Conservation (phyloP, 345 rosid genomes). For the Salix brachista region DNA sequence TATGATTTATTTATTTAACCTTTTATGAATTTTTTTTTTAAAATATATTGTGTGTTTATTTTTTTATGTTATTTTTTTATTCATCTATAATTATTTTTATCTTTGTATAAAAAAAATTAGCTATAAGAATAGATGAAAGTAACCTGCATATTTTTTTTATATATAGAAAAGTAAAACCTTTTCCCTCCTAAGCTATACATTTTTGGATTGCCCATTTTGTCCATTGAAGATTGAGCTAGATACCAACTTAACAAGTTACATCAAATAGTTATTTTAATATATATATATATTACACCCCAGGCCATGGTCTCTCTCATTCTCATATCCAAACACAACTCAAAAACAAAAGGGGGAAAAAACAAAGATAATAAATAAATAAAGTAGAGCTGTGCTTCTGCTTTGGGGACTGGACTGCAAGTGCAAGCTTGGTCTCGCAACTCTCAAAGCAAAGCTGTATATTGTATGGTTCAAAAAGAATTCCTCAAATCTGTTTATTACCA, state of each 20-base stretch:
- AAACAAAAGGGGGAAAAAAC: conserved; percentile 28
- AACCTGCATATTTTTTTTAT: too few species aligned
- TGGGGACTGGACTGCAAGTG: conserved; percentile 46
- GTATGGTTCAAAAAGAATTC: conserved; percentile 25
- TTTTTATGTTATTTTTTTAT: too few species aligned
- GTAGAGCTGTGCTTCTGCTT: conserved; percentile 25
- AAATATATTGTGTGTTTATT: too few species aligned
- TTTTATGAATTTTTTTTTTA: too few species aligned
- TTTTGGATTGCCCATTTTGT: not conserved
- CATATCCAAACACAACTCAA: conserved; percentile 23
- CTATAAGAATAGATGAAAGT: too few species aligned
- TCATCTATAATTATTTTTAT: too few species aligned
- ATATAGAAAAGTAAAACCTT: too few species aligned
- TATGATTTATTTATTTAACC: too few species aligned
- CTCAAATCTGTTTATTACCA: conserved; percentile 31
- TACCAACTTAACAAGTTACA: not conserved
- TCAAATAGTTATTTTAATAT: not conserved
- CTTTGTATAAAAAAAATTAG: too few species aligned
- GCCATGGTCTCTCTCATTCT: not conserved
- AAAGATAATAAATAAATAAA: conserved; percentile 10
- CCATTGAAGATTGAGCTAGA: not conserved
- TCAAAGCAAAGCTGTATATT: conserved; percentile 36
- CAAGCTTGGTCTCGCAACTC: conserved; percentile 51
- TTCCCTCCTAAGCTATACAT: too few species aligned
- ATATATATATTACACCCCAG: not conserved